Evolutionary conservation across 2,329 filamentous ascomycete species (phyloP), one percentile per base, ranked within the genome.

Genomic region (Talaromyces amestolkiae): DNA sequence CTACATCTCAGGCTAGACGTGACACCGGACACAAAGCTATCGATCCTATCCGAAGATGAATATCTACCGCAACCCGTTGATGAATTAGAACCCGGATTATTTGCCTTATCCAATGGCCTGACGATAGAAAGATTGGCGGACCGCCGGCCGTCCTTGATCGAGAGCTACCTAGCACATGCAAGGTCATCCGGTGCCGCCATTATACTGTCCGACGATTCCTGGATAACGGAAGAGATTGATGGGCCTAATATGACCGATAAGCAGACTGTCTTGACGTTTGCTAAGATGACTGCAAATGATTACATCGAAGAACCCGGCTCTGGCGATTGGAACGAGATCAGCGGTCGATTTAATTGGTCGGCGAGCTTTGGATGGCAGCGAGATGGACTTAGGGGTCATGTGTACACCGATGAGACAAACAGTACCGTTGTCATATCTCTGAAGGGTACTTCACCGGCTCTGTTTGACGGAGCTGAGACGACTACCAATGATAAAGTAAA

Each of bases 401-500:
- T 99, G 64, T 98, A 94, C 79, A 90, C 91, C 17, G 93, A 98
- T 73, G 87, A 93, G 71, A 86, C 81, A 45, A 97, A 98, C 77
- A 87, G 87, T 41, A 98, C 94, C 1, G 85, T 98, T 62, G 88
- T 98, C 49, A 95, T 98, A 69, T 93, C 92, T 5, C 80, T 99
- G 65, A 99, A 99, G 79, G 95, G 94, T 63, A 97, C 93, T 0
- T 91, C 89, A 1, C 87, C 90, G 1, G 94, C 95, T 13, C 89
- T 98, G 3, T 98, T 97, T 74, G 94, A 98, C 76, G 95, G 95
- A n/a, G 91, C 94, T 43, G 94, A 93, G 61, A 98, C 95, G 1
- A 98, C 94, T 0, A 96, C 93, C 31, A 97, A 97, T 71, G 95
- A 99, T 80, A 99, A 99, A 81, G 83, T 93, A 73, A 99, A 98